Percentiles rank a stretch among this genome's conserved stretches.
These are phyloP conservation scores for Marasmius sp. DNA, from an alignment of 1,284 basidiomycete genomes.

Conservation along the genomic window DNA sequence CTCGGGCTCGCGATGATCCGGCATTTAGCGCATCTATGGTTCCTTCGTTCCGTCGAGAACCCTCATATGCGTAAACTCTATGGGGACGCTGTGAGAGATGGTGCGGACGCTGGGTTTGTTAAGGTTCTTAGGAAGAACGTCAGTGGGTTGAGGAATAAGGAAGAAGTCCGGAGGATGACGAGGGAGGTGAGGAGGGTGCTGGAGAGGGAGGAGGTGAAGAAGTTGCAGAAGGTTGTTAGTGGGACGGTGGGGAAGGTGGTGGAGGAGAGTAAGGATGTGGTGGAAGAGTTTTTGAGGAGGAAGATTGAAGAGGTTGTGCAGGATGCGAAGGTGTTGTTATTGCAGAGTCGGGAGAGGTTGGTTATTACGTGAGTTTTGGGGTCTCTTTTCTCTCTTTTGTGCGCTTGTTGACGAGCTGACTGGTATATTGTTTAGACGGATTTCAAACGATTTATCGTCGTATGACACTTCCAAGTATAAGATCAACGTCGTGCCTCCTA, in stretches of 20 bases:
- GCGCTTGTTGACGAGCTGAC: constrained; percentile 1
- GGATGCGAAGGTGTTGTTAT: constrained; percentile 90
- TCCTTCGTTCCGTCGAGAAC: constrained; percentile 84
- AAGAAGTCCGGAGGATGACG: constrained; percentile 59
- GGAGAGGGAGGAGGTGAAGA: constrained; percentile 62
- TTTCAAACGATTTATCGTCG: constrained; percentile 77
- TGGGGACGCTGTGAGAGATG: constrained; percentile 88
- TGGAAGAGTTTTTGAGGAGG: constrained; percentile 90
- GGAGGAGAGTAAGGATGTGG: constrained; percentile 84
- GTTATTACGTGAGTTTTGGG: constrained; percentile 80
- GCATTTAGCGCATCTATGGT: constrained; percentile 89
- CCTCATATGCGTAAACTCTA: constrained; percentile 98
- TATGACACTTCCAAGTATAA: constrained; percentile 83
- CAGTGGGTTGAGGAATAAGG: constrained; percentile 61
- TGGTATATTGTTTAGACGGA: constrained; percentile 53
- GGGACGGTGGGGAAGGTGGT: constrained; percentile 95
- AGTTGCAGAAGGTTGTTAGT: constrained; percentile 86
- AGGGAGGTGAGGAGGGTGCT: constrained; percentile 81
- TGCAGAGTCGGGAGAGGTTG: constrained; percentile 86
- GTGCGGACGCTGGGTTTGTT: constrained; percentile 81
- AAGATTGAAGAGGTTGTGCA: constrained; percentile 81
- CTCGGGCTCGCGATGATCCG: constrained; percentile 83
- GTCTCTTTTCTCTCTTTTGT: not conserved
- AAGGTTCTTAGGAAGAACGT: constrained; percentile 90
- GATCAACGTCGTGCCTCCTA: constrained; percentile 59